Evolutionary conservation across 2,329 filamentous ascomycete genomes (phyloP).

Genomic region (Penicillium sp.): DNA sequence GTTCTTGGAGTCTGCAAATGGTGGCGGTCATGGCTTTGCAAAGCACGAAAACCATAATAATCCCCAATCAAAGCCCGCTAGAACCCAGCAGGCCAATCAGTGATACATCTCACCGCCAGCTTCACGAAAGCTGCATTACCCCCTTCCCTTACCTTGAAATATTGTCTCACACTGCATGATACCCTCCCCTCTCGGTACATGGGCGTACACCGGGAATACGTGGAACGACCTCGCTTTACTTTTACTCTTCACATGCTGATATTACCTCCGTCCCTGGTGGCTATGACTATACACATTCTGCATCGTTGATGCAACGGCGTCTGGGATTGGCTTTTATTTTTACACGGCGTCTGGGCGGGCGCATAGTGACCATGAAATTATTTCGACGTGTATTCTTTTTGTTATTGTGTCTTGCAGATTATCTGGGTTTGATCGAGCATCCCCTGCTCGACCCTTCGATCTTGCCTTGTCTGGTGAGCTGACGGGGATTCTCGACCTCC

Average conservation of each 20-base stretch:
- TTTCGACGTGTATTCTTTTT: conserved; percentile 2
- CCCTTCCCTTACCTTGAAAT: neutral
- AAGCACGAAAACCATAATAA: conserved; percentile 26
- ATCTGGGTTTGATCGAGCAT: neutral
- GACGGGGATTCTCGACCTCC: neutral
- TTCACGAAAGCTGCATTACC: neutral
- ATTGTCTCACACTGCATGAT: conserved; percentile 7
- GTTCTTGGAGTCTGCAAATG: conserved; percentile 58
- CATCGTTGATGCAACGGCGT: conserved; percentile 15
- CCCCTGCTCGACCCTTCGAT: neutral
- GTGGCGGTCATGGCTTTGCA: conserved; percentile 59
- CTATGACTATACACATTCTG: conserved; percentile 14
- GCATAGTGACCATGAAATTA: conserved; percentile 1
- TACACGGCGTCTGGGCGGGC: conserved; percentile 10
- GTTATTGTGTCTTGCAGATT: conserved; percentile 11
- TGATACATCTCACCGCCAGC: neutral
- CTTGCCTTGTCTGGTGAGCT: neutral
- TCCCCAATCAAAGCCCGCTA: neutral
- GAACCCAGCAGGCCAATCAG: neutral
- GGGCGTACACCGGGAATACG: conserved; percentile 3
- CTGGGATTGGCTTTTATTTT: conserved; percentile 7
- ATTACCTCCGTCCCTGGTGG: conserved; percentile 6
- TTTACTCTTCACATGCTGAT: conserved; percentile 13
- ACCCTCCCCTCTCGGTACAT: conserved; percentile 1
- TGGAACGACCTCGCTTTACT: conserved; percentile 11